Conservation (phyloP, 805 yeast species). For the Grigorovia jiainica region DNA sequence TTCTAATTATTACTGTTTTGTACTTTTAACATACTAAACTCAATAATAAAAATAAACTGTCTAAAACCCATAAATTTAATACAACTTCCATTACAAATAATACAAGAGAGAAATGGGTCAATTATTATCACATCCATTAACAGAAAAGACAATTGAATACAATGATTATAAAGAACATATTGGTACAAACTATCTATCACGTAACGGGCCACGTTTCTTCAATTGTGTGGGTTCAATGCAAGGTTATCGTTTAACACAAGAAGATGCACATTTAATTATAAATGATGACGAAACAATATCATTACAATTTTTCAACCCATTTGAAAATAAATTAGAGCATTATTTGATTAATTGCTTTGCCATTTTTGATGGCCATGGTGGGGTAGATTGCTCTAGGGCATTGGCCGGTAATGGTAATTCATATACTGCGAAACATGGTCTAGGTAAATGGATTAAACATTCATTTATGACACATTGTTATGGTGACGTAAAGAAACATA, state of each 20-base stretch:
- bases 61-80: background rate
- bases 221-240: slow-evolving; percentile 70
- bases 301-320: slow-evolving; percentile 27
- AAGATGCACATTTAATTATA: slow-evolving; percentile 58
- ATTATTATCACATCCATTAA: slow-evolving; percentile 62
- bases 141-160: slow-evolving; percentile 52
- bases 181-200: slow-evolving; percentile 6
- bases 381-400: slow-evolving; percentile 48
- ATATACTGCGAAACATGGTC: slow-evolving; percentile 13
- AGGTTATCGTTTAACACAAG: slow-evolving; percentile 67
- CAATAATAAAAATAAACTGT: background rate
- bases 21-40: too few relatives aligned
- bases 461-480: slow-evolving; percentile 25
- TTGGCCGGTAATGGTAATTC: slow-evolving; percentile 30
- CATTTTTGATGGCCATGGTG: slow-evolving; percentile 81
- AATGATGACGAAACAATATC: slow-evolving; percentile 33
- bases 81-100: background rate
- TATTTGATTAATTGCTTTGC: slow-evolving; percentile 42
- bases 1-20: too few relatives aligned
- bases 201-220: slow-evolving; percentile 31
- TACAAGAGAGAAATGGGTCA: slow-evolving; percentile 48
- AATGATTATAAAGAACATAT: slow-evolving; percentile 25
- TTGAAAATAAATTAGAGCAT: slow-evolving; percentile 18
- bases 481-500: slow-evolving; percentile 10
- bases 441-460: slow-evolving; percentile 23